Evolutionary conservation across 495 filamentous ascomycete species (phyloP).

Genomic region (Aspergillus funiculosus): DNA sequence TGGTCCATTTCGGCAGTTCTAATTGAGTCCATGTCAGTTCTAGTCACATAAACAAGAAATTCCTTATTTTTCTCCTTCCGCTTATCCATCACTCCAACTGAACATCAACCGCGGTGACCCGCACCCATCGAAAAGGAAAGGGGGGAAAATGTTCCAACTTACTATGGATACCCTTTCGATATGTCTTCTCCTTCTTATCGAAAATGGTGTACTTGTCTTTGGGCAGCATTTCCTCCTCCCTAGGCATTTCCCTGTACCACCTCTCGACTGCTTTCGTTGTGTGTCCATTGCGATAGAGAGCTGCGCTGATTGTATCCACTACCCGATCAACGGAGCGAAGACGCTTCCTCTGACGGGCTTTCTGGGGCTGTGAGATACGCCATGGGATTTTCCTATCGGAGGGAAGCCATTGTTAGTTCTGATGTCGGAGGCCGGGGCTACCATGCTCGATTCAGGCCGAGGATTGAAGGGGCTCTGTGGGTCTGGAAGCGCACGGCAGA

Average conservation of each 20-base stretch:
- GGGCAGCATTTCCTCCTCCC: conserved; percentile 90
- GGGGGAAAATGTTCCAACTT: conserved; percentile 34
- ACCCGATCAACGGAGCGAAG: conserved; percentile 80
- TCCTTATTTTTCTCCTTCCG: too few relatives aligned
- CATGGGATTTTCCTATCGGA: conserved; percentile 87
- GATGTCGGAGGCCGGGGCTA: not conserved
- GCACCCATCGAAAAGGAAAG: not conserved
- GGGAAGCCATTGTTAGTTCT: conserved; percentile 1
- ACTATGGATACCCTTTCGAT: conserved; percentile 97
- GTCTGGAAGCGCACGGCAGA: conserved; percentile 3
- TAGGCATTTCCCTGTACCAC: conserved; percentile 95
- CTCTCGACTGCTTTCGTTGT: conserved; percentile 66
- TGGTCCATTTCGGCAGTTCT: conserved; percentile 95
- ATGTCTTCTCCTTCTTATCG: conserved; percentile 89
- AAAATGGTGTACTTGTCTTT: conserved; percentile 98
- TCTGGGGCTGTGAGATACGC: conserved; percentile 86
- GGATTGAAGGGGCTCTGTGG: not conserved
- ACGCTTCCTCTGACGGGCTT: conserved; percentile 80
- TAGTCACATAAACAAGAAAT: too few relatives aligned
- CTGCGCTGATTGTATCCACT: conserved; percentile 67
- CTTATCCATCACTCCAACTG: not conserved
- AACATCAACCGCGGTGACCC: not conserved
- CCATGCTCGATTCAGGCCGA: not conserved
- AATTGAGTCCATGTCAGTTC: conserved; percentile 8
- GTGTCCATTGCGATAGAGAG: conserved; percentile 65